These are phyloP conservation scores for Raddia distichophylla DNA, from an alignment of 176 grass and related monocot species.

Conservation along the genomic window DNA sequence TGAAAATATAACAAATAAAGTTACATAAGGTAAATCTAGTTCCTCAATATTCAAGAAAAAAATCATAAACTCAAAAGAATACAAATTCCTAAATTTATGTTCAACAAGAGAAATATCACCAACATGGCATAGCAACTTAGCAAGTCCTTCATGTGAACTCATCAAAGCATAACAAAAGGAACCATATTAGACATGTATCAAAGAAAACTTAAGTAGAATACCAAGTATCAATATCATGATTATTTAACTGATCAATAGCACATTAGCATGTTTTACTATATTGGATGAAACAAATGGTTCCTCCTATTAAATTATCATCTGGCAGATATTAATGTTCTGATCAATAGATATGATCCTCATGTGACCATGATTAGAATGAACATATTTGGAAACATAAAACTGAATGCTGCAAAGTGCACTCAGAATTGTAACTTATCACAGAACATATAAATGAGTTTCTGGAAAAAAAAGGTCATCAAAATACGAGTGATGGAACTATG, in stretches of 20 bases:
- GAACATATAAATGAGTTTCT: conserved; percentile 1
- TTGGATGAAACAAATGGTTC: conserved; percentile 15
- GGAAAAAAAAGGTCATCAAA: not conserved
- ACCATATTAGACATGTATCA: not conserved
- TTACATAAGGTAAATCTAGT: conserved; percentile 6
- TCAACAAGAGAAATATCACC: not conserved
- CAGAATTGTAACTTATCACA: not conserved
- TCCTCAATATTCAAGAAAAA: conserved; percentile 11
- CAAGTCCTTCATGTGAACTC: conserved; percentile 28
- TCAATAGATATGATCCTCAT: conserved; percentile 24
- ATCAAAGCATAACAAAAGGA: conserved; percentile 18
- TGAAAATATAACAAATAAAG: conserved; percentile 32
- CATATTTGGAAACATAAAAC: conserved; percentile 11
- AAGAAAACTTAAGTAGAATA: conserved; percentile 3
- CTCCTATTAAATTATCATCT: conserved; percentile 20
- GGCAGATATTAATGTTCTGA: conserved; percentile 21
- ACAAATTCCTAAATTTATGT: conserved; percentile 30
- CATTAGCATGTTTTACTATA: conserved; percentile 20
- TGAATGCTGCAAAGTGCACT: conserved; percentile 24
- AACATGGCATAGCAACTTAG: not conserved
- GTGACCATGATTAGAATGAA: not conserved
- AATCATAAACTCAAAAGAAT: not conserved
- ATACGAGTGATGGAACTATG: not conserved
- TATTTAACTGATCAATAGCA: conserved; percentile 20
- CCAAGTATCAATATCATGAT: not conserved